Evolutionary conservation across 1,139 yeast species (phyloP), one percentile per base, ranked within the genome.

Genomic region (Meyerozyma elateridarum): DNA sequence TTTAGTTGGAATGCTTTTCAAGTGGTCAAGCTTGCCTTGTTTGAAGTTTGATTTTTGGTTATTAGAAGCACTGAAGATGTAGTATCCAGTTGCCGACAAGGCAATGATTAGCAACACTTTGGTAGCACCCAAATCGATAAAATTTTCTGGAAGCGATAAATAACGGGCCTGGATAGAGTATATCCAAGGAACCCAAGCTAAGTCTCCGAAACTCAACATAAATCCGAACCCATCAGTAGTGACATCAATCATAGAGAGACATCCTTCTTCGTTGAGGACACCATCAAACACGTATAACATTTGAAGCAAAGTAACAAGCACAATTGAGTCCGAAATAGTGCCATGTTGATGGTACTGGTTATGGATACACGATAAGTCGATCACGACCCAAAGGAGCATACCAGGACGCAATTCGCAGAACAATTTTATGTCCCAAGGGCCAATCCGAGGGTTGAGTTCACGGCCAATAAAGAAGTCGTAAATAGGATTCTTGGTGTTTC

Each of bases 401-500:
- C 98, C 99, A 0, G 99, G 99, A 48, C 96, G 77, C 59, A 93
- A 73, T 57, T 91, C 99, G 55, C 95, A 85, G 51, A 85, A 93
- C 44, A 88, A 60, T 58, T 91, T 91, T 52, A 91, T 78, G 53
- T 91, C 98, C 71, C 89, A 77, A 1, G 72, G 51, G 0, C 95
- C 95, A 36, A 87, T 64, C 46, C 97, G 70, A 20, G 98, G 98
- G 52, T 93, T 93, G 51, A 93, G 67, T 56, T 91, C 97, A 34
- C 98, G 75, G 18, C 99, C 99, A 54, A 91, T 88, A 52, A 87
- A 93, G 96, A 96, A 91, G 57, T 91, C 96, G 53, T 85, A 91
- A 18, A 89, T 48, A 1, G 61, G 44, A 44, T 75, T 79, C 0
- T 87, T 85, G 0, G 95, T 70, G 59, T 91, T 91, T 4, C 98